phyloP scores from a whole-genome alignment of 345 rosid genomes.

The Leavenworthia alabamica region DNA sequence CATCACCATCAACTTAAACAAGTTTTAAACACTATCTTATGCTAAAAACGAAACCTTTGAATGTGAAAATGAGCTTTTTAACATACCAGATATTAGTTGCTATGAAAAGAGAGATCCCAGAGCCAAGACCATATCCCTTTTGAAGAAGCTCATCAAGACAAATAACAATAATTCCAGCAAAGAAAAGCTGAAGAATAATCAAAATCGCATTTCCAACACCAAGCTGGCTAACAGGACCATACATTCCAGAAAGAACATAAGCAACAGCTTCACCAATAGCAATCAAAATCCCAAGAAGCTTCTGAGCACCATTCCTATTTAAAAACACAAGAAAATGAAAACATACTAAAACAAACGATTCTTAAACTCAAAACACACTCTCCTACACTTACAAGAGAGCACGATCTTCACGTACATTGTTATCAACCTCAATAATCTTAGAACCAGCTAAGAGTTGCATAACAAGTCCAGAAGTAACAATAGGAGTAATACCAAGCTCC shows the following conservation, averaged over 20 bases:
- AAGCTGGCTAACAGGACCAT: conserved; percentile 54
- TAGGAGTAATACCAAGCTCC: conserved; percentile 82
- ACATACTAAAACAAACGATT: background rate
- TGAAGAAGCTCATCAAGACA: conserved; percentile 65
- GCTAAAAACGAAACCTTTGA: background rate
- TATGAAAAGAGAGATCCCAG: conserved; percentile 65
- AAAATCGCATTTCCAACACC: conserved; percentile 56
- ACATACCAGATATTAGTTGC: conserved; percentile 67
- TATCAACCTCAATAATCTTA: conserved; percentile 69
- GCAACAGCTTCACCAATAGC: conserved; percentile 67
- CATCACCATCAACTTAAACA: background rate
- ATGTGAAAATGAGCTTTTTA: background rate
- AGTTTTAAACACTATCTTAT: background rate
- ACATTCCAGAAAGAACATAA: conserved; percentile 61
- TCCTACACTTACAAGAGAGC: conserved; percentile 51
- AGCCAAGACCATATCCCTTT: conserved; percentile 60
- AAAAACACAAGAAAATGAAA: background rate
- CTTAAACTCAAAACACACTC: background rate
- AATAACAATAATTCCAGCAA: conserved; percentile 57
- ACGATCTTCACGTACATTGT: conserved; percentile 72
- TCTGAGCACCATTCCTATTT: conserved; percentile 55
- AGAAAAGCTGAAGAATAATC: conserved; percentile 32
- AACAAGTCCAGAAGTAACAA: conserved; percentile 69
- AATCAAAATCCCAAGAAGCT: conserved; percentile 59
- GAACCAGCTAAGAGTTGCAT: conserved; percentile 78